phyloP scores from a whole-genome alignment of 208 protist genomes.

The Acanthamoeba divionensis region DNA sequence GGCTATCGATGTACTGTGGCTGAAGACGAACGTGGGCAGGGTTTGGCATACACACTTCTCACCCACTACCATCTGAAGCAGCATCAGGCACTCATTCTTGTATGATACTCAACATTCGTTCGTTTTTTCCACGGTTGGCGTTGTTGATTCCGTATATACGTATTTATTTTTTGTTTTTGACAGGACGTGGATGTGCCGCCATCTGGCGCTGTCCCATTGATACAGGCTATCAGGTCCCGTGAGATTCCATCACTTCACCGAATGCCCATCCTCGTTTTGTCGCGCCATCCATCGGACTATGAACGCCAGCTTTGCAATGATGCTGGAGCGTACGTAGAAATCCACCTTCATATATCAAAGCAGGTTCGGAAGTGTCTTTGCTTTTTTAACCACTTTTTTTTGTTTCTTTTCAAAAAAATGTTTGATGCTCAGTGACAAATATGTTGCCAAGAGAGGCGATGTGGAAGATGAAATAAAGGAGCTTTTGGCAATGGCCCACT shows the following conservation, averaged over 20 bases:
- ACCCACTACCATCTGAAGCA: not conserved
- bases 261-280: constrained; percentile 18
- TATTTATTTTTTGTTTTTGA: too few relatives aligned
- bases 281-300: not conserved
- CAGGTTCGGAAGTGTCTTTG: not conserved
- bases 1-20: too few relatives aligned
- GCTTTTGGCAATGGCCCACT: not conserved
- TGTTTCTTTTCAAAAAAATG: too few relatives aligned
- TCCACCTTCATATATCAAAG: not conserved
- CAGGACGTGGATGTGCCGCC: not conserved
- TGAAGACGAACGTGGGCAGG: too few relatives aligned
- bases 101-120: not conserved
- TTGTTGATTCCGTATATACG: not conserved
- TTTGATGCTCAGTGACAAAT: not conserved
- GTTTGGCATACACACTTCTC: too few relatives aligned
- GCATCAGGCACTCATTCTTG: constrained; percentile 17
- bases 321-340: not conserved
- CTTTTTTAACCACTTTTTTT: too few relatives aligned
- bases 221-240: not conserved
- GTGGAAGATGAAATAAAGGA: not conserved
- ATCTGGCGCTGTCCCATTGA: not conserved
- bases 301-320: not conserved
- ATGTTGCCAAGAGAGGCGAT: not conserved
- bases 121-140: not conserved
- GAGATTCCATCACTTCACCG: constrained; percentile 34